A percentile compares a stretch with the other conserved stretches of the same genome.
Evolutionary conservation across 768 basidiomycete genomes (phyloP).

Genomic region (Pholiota conissans): DNA sequence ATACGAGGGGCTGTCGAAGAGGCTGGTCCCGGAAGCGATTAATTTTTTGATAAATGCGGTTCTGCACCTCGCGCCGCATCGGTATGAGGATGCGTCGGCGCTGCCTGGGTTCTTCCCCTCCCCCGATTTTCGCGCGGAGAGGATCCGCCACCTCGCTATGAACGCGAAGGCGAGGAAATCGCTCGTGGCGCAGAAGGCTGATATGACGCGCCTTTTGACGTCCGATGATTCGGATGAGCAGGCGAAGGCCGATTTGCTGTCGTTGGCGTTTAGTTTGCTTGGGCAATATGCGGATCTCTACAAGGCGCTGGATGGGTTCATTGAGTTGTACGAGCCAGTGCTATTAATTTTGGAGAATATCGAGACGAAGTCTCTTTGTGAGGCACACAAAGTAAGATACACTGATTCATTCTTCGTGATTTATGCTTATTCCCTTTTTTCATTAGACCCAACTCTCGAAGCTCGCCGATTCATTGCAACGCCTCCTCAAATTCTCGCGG

Average conservation of each 20-base stretch:
- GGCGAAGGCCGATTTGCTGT: conserved; percentile 71
- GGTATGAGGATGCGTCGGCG: conserved; percentile 40
- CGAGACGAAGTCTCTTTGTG: conserved; percentile 43
- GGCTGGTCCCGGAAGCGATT: conserved; percentile 85
- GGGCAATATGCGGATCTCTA: conserved; percentile 73
- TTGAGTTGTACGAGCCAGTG: conserved; percentile 82
- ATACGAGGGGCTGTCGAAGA: conserved; percentile 83
- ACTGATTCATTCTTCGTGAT: neutral
- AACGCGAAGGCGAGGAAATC: conserved; percentile 42
- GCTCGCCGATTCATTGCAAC: conserved; percentile 48
- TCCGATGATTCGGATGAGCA: conserved; percentile 48
- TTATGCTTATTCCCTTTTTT: conserved; percentile 12
- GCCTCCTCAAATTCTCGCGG: conserved; percentile 71
- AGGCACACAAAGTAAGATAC: conserved; percentile 53
- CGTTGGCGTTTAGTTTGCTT: conserved; percentile 61
- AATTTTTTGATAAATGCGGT: conserved; percentile 78
- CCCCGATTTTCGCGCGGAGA: conserved; percentile 63
- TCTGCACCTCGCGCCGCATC: conserved; percentile 71
- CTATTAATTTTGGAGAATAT: conserved; percentile 55
- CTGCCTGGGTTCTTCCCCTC: conserved; percentile 73
- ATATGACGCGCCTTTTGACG: conserved; percentile 45
- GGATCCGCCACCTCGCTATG: conserved; percentile 37
- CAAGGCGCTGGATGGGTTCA: conserved; percentile 76
- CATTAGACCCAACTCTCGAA: conserved; percentile 47
- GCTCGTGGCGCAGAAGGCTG: conserved; percentile 41